A percentile compares a stretch with the other conserved stretches of the same genome.
These are phyloP conservation scores for Blastobotrys petasosporus DNA, from an alignment of 1,139 yeast species.

Conservation along the genomic window DNA sequence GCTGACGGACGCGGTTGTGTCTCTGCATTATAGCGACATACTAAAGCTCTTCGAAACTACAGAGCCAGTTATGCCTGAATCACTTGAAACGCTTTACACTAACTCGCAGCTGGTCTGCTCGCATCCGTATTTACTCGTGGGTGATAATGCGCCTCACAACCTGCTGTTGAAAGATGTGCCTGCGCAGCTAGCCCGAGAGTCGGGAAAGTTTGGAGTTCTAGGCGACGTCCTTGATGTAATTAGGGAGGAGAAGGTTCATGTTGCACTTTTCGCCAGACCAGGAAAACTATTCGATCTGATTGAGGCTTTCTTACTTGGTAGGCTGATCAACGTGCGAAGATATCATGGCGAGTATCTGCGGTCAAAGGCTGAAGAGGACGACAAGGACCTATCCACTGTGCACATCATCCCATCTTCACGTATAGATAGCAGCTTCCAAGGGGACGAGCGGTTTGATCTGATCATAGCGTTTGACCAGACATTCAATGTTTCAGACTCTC, in stretches of 20 bases:
- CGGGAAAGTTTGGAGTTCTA: slow-evolving; percentile 77
- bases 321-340: slow-evolving; percentile 57
- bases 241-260: slow-evolving; percentile 38
- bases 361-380: slow-evolving; percentile 18
- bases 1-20: slow-evolving; percentile 86
- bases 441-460: slow-evolving; percentile 45
- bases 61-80: slow-evolving; percentile 47
- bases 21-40: slow-evolving; percentile 85
- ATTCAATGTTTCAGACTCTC: slow-evolving; percentile 42
- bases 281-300: slow-evolving; percentile 68
- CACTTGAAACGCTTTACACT: slow-evolving; percentile 59
- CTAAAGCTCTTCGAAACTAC: slow-evolving; percentile 74
- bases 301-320: slow-evolving; percentile 71
- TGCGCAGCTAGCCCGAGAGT: slow-evolving; percentile 63
- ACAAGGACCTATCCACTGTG: slow-evolving; percentile 26
- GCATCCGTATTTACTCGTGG: slow-evolving; percentile 82
- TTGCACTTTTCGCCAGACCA: slow-evolving; percentile 47
- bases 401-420: slow-evolving; percentile 32
- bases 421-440: slow-evolving; percentile 25
- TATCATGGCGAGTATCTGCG: slow-evolving; percentile 49
- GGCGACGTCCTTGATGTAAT: slow-evolving; percentile 43
- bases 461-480: slow-evolving; percentile 68
- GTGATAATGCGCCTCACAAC: slow-evolving; percentile 81
- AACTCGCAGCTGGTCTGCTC: slow-evolving; percentile 77
- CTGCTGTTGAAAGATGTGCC: slow-evolving; percentile 74